Base-by-base conservation (phyloP, 208 protist species). In the Trypanosomatidae sp. region DNA sequence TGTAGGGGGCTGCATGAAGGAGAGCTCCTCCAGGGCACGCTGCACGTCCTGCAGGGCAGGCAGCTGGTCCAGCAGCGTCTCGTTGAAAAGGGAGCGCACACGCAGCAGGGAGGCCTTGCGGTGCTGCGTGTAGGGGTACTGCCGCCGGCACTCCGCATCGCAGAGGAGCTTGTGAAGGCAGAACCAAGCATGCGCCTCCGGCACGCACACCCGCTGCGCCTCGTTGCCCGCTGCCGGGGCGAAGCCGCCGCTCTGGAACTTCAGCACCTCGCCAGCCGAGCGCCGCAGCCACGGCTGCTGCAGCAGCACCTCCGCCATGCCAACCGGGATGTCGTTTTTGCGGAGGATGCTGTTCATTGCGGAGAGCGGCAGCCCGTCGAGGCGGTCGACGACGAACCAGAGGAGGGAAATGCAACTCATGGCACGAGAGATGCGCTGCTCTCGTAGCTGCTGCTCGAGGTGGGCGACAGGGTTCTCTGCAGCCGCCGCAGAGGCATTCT, bases 151-250 rank as follows among this genome's bases (percentile, higher is more conserved):
- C 60, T 94, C 88, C 6, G 79, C 80, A 67, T 96, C 87, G 74
- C 90, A 95, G 2, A 97, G 81, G 10, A 97, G 75, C 59, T 93
- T 93, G 79, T 97, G 94, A 17, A 97, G 52, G 58, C 85, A 88
- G 69, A 97, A 96, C 92, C 94, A 97, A n/a, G 84, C 81, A 69
- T 97, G 94, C 1, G 94, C 94, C 77, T 97, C 91, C 0, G 91
- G 87, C 22, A 86, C 79, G 71, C 91, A 96, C 8, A 97, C 89
- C 22, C 88, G 81, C 71, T 95, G 71, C 30, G 77, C 68, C 67
- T 97, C 94, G 36, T 82, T 82, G 3, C 81, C 78, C 0, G 77
- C 44, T 13, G 90, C 86, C 1, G 84, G 46, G 3, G 77, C 80
- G 52, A 93, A 97, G 19, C 80, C 59, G 13, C 91, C 88, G 71